A percentile compares a stretch with the other conserved stretches of the same genome.
Conservation (phyloP, 2,329 filamentous ascomycete species). For the Laburnicola sp. region DNA sequence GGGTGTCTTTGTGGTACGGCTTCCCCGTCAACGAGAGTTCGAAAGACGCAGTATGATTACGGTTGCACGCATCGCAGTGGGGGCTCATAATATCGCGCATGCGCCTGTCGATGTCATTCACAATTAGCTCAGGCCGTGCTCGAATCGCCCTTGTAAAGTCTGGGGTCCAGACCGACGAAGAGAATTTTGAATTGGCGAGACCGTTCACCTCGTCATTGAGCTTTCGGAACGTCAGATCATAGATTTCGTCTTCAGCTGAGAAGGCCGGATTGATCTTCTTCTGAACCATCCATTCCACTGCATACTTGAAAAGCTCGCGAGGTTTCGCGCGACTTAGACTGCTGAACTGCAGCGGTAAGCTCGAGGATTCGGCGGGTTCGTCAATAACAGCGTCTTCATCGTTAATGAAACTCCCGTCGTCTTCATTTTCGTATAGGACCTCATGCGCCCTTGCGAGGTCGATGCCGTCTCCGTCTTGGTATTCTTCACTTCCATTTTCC, state of each 20-base stretch:
- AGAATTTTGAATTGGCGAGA: slow-evolving; percentile 70
- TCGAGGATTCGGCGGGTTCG: slow-evolving; percentile 57
- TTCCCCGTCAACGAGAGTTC: slow-evolving; percentile 65
- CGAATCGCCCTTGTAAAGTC: slow-evolving; percentile 68
- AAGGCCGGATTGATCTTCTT: slow-evolving; percentile 76
- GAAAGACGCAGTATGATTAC: slow-evolving; percentile 68
- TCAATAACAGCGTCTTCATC: slow-evolving; percentile 62
- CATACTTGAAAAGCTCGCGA: slow-evolving; percentile 72
- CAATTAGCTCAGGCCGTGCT: slow-evolving; percentile 62
- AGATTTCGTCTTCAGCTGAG: slow-evolving; percentile 64
- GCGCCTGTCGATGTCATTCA: slow-evolving; percentile 33
- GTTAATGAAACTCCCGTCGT: slow-evolving; percentile 66
- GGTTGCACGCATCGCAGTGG: slow-evolving; percentile 71
- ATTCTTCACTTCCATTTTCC: slow-evolving; percentile 12
- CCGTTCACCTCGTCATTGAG: slow-evolving; percentile 71
- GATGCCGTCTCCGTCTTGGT: slow-evolving; percentile 23
- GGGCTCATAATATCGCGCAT: slow-evolving; percentile 21
- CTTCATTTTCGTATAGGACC: slow-evolving; percentile 57
- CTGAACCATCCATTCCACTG: slow-evolving; percentile 79
- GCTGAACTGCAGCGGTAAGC: slow-evolving; percentile 71
- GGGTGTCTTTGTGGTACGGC: slow-evolving; percentile 66
- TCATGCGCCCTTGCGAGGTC: slow-evolving; percentile 39
- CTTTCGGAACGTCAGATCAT: slow-evolving; percentile 69
- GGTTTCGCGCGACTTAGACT: slow-evolving; percentile 66
- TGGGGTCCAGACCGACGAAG: slow-evolving; percentile 69